Conservation (phyloP, 768 basidiomycete genomes). For the Calocera cornea region DNA sequence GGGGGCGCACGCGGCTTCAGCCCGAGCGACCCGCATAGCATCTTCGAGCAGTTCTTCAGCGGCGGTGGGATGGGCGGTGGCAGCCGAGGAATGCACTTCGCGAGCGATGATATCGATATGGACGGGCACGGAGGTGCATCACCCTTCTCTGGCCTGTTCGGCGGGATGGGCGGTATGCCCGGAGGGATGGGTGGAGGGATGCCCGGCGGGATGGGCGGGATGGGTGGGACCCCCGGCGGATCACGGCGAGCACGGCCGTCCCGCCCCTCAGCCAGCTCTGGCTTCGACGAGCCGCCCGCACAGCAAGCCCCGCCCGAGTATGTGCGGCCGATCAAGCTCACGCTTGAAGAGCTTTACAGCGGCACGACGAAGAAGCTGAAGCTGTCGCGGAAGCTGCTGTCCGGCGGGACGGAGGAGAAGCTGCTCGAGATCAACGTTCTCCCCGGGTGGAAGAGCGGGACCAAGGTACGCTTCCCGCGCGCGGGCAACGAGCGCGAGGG, state of each 20-base stretch:
- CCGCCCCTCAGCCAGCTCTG: conserved; percentile 19
- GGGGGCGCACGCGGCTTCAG: conserved; percentile 45
- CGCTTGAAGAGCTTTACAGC: conserved; percentile 72
- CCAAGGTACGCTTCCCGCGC: conserved; percentile 78
- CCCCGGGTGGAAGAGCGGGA: conserved; percentile 94
- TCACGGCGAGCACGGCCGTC: conserved; percentile 18
- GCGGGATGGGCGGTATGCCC: conserved; percentile 30
- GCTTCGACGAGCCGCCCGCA: conserved; percentile 22
- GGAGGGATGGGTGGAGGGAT: conserved; percentile 48
- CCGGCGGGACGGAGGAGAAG: conserved; percentile 70
- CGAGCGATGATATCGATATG: conserved; percentile 34
- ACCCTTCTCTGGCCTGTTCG: conserved; percentile 18
- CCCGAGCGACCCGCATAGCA: conserved; percentile 70
- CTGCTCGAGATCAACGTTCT: conserved; percentile 55
- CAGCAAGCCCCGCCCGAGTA: conserved; percentile 37
- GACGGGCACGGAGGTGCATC: conserved; percentile 17
- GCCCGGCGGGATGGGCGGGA: conserved; percentile 25
- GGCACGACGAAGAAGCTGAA: conserved; percentile 82
- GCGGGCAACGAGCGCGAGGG: conserved; percentile 63
- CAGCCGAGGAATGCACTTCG: conserved; percentile 19
- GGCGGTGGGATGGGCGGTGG: conserved; percentile 24
- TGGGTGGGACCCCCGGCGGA: not conserved
- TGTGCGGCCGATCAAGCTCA: conserved; percentile 66
- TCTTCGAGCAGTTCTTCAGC: conserved; percentile 61
- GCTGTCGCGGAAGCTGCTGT: conserved; percentile 58